Conservation (phyloP, 1,139 yeast species). For the Williopsis jadinii region DNA sequence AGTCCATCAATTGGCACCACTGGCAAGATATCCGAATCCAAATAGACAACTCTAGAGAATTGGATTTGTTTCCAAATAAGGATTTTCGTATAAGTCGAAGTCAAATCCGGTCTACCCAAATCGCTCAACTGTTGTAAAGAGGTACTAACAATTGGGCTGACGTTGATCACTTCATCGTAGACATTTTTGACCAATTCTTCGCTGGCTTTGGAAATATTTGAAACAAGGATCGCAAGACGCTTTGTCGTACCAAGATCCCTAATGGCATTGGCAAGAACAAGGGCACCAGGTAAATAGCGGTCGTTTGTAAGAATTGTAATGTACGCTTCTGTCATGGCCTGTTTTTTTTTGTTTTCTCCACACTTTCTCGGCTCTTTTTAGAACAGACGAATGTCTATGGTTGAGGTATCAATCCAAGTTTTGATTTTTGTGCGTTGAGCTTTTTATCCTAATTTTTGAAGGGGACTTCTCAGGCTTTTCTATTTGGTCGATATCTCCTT, state of each 20-base stretch:
- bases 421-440: no score
- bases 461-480: no score
- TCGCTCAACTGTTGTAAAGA: slow-evolving; percentile 32
- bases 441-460: no score
- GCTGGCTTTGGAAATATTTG: slow-evolving; percentile 11
- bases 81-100: slow-evolving; percentile 63
- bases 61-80: slow-evolving; percentile 59
- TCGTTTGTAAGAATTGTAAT: slow-evolving; percentile 11
- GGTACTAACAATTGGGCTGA: slow-evolving; percentile 24
- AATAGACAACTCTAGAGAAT: slow-evolving; percentile 57
- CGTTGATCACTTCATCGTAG: slow-evolving; percentile 27
- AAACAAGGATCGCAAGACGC: slow-evolving; percentile 17
- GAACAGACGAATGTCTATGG: no score
- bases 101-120: slow-evolving; percentile 67
- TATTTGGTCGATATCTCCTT: no score
- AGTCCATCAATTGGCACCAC: slow-evolving; percentile 36
- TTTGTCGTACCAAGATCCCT: slow-evolving; percentile 17
- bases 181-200: slow-evolving; percentile 19
- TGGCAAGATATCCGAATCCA: slow-evolving; percentile 81
- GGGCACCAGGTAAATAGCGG: slow-evolving; percentile 65
- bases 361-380: no score
- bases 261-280: slow-evolving; percentile 47
- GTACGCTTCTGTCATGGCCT: slow-evolving; percentile 11
- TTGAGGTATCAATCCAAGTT: no score
- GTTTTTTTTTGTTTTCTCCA: no score